Evolutionary conservation across 768 basidiomycete species (phyloP), one percentile per base, ranked within the genome.

Genomic region (Sporobolomyces phaffii): DNA sequence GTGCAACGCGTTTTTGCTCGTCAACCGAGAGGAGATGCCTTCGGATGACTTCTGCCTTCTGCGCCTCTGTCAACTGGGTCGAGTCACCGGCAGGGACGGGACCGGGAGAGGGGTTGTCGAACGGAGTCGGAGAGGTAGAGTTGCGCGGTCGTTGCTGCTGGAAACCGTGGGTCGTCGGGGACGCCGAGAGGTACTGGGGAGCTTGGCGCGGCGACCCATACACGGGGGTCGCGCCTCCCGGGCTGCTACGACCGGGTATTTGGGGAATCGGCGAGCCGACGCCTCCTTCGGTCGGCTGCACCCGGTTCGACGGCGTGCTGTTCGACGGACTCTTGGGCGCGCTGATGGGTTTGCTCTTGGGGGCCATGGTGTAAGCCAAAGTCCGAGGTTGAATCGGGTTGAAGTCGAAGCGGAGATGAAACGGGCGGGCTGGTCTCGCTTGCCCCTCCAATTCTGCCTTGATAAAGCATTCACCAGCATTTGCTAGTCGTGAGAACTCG

Each of bases 1-100:
- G 56, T 76, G 78, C 20, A 73, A 73, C 47, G 65, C 68, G 77
- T 34, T 73, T 69, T n/a, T 87, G 81, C 68, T 90, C 87, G 49
- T 87, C 84, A 33, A 84, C 84, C 11, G 85, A 83, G 15, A 92
- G 86, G 22, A 97, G 81, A 78, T 96, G 91, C 61, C 85, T 83
- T 53, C 87, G 80, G 22, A 97, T 78, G 2, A 96, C 84, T 73
- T 83, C 84, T 4, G 86, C 86, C 79, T 91, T 96, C 75, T 92
- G 89, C 69, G 90, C 89, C 26, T 87, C 87, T 0, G 88, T 82
- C 31, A 91, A 70, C 24, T 54, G 44, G 36, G 45, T 14, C 3
- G 62, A 34, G 26, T 50, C 56, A 11, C 43, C 17, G 5, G 43
- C 20, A 8, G 56, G 36, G 24, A 18, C 33, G 2, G 28, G 54